These are phyloP conservation scores for Trypanosoma vivax DNA, from an alignment of 208 protist genomes.

Conservation along the genomic window DNA sequence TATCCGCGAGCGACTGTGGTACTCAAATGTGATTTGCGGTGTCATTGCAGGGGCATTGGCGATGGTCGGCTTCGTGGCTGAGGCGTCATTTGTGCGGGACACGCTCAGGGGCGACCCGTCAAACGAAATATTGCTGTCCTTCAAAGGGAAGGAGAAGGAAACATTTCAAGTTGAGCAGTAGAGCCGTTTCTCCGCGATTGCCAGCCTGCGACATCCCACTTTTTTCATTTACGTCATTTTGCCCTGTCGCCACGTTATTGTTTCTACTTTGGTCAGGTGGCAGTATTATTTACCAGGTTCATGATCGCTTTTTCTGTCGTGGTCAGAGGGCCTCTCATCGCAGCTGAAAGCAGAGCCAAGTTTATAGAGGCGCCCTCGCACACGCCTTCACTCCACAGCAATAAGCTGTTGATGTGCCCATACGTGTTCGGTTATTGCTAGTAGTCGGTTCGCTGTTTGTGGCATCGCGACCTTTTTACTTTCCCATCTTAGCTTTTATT, in stretches of 20 bases:
- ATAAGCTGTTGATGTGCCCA: not conserved
- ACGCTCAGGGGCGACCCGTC: conserved; percentile 80
- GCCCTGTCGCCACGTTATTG: too few relatives aligned
- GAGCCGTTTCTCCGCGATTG: not conserved
- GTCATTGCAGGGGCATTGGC: conserved; percentile 94
- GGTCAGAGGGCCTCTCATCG: too few relatives aligned
- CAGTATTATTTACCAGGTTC: too few relatives aligned
- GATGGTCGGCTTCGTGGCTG: conserved; percentile 87
- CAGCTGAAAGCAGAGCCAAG: too few relatives aligned
- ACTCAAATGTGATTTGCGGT: conserved; percentile 96
- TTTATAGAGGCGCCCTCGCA: too few relatives aligned
- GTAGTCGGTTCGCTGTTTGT: not conserved
- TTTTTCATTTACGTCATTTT: too few relatives aligned
- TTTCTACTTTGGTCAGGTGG: too few relatives aligned
- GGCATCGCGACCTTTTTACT: not conserved
- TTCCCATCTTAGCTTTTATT: too few relatives aligned
- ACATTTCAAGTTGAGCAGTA: conserved; percentile 68
- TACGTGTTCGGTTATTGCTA: not conserved
- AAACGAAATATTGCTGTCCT: conserved; percentile 87
- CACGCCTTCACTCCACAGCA: not conserved
- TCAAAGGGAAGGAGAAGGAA: conserved; percentile 70
- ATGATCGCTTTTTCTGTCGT: too few relatives aligned
- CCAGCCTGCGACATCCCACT: too few relatives aligned
- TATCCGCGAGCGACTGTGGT: conserved; percentile 80
- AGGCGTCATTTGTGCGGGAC: conserved; percentile 80